A percentile compares a stretch with the other conserved stretches of the same genome.
Evolutionary conservation across 2,329 filamentous ascomycete genomes (phyloP).

Genomic region (Sporothrix humicola): DNA sequence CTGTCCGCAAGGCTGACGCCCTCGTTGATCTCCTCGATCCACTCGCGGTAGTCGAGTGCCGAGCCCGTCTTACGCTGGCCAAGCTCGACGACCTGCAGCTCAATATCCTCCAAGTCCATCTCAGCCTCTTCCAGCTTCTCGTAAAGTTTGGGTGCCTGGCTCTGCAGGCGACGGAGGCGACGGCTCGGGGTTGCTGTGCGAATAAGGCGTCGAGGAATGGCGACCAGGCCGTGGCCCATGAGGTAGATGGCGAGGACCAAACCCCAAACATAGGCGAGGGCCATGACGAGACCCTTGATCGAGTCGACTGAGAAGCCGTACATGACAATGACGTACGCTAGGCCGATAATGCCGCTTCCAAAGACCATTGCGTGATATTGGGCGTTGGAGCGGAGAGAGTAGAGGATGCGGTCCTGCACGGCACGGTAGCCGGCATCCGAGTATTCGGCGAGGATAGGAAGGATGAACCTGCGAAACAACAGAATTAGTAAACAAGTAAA

Average conservation of each 20-base stretch:
- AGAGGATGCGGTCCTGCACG: constrained; percentile 76
- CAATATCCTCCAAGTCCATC: constrained; percentile 77
- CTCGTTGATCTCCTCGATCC: constrained; percentile 94
- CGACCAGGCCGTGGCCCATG: constrained; percentile 96
- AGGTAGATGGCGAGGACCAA: constrained; percentile 90
- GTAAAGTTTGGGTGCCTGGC: constrained; percentile 78
- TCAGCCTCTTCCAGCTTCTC: constrained; percentile 88
- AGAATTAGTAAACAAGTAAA: constrained; percentile 4
- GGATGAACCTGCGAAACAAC: constrained; percentile 70
- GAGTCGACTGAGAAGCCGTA: constrained; percentile 74
- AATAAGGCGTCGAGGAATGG: constrained; percentile 82
- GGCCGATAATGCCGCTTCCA: constrained; percentile 69
- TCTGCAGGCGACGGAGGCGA: constrained; percentile 75
- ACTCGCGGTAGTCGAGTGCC: constrained; percentile 78
- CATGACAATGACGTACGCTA: constrained; percentile 82
- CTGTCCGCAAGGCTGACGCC: constrained; percentile 72
- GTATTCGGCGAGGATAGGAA: constrained; percentile 93
- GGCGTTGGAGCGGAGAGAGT: constrained; percentile 85
- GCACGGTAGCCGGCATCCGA: constrained; percentile 92
- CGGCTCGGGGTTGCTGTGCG: constrained; percentile 78
- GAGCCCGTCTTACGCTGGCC: constrained; percentile 80
- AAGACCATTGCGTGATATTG: constrained; percentile 86
- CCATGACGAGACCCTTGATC: constrained; percentile 87
- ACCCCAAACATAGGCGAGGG: constrained; percentile 92
- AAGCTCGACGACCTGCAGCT: constrained; percentile 79